A percentile compares a stretch with the other conserved stretches of the same genome.
Evolutionary conservation across 2,329 filamentous ascomycete species (phyloP).

Genomic region (Pyrenochaeta sp.): DNA sequence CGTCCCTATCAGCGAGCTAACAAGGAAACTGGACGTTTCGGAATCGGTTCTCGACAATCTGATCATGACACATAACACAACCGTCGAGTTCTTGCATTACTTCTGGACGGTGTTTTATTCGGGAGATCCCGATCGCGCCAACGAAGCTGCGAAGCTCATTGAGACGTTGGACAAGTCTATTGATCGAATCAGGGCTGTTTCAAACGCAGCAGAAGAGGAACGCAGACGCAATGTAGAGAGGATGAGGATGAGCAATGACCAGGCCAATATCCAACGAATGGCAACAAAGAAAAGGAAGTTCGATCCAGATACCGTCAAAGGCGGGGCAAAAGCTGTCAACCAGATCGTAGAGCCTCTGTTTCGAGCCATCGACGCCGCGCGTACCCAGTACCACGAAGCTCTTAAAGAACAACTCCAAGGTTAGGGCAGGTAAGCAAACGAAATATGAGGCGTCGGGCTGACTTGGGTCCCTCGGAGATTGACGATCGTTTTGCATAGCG

Average conservation of each 20-base stretch:
- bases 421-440: constrained; percentile 14
- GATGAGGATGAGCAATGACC: constrained; percentile 74
- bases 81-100: constrained; percentile 93
- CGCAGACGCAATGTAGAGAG: constrained; percentile 72
- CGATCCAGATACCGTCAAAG: constrained; percentile 73
- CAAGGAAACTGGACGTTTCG: constrained; percentile 46
- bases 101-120: constrained; percentile 95
- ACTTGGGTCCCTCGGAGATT: not conserved
- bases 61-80: constrained; percentile 87
- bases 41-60: constrained; percentile 66
- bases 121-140: constrained; percentile 80
- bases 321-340: constrained; percentile 78
- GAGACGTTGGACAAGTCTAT: constrained; percentile 82
- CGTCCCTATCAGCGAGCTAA: constrained; percentile 37
- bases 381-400: constrained; percentile 74
- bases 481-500: constrained; percentile 38
- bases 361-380: constrained; percentile 73
- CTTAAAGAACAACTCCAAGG: constrained; percentile 65
- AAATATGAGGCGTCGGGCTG: constrained; percentile 6
- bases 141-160: constrained; percentile 81
- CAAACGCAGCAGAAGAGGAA: constrained; percentile 79
- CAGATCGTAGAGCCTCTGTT: constrained; percentile 79
- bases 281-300: constrained; percentile 77
- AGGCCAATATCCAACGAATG: constrained; percentile 71
- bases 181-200: constrained; percentile 81